Conservation (phyloP, 805 yeast genomes). For the Lipomyces lipofer region DNA sequence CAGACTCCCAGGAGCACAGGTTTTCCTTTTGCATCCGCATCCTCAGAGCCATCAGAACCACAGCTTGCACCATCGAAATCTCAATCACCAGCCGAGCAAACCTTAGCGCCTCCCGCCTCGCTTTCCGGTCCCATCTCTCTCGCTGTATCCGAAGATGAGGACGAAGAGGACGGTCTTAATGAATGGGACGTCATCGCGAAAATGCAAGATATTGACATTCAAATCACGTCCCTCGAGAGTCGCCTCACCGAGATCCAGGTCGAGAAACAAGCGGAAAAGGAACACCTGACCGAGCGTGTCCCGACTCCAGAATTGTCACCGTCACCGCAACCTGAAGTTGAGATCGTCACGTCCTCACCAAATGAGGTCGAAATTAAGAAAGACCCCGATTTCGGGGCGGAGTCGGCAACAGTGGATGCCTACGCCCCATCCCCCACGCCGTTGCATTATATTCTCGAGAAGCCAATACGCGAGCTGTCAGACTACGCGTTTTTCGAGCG, state of each 20-base stretch:
- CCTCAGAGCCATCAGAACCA: too few relatives aligned
- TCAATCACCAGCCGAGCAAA: too few relatives aligned
- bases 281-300: not conserved
- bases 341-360: not conserved
- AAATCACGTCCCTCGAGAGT: constrained; percentile 11
- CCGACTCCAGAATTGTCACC: constrained; percentile 19
- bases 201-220: constrained; percentile 16
- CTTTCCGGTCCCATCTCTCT: too few relatives aligned
- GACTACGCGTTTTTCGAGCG: constrained; percentile 15
- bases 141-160: constrained; percentile 27
- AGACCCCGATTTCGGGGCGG: not conserved
- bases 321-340: constrained; percentile 5
- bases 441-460: constrained; percentile 8
- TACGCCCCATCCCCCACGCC: not conserved
- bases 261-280: constrained; percentile 9
- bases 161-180: constrained; percentile 30
- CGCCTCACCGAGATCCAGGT: constrained; percentile 7
- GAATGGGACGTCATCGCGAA: constrained; percentile 24
- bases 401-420: not conserved
- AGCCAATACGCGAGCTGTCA: constrained; percentile 11
- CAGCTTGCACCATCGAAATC: too few relatives aligned
- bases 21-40: too few relatives aligned
- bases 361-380: not conserved
- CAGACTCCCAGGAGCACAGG: too few relatives aligned
- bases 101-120: too few relatives aligned